These are phyloP conservation scores for Globisporangium nagaii DNA, from an alignment of 352 stramenopile species.

Conservation along the genomic window DNA sequence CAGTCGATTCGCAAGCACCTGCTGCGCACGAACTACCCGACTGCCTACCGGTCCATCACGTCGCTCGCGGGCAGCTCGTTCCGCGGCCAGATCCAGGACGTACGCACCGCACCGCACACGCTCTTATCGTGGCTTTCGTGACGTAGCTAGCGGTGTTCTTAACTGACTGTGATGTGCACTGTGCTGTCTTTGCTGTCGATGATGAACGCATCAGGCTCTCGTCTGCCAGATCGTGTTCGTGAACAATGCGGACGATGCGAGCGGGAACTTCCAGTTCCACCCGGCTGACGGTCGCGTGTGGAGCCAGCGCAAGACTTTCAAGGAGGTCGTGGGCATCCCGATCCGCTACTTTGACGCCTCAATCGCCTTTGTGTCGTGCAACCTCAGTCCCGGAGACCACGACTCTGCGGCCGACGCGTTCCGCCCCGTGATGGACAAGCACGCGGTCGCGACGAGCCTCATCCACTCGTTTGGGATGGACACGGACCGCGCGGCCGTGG, in stretches of 20 bases:
- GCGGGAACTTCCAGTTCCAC: conserved; percentile 75
- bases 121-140: too few relatives aligned
- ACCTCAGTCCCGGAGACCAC: conserved; percentile 28
- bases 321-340: conserved; percentile 72
- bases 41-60: conserved; percentile 70
- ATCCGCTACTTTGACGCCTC: conserved; percentile 82
- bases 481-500: conserved; percentile 57
- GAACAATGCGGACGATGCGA: conserved; percentile 76
- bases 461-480: conserved; percentile 83
- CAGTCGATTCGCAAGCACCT: conserved; percentile 66
- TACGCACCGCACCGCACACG: too few relatives aligned
- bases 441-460: conserved; percentile 50
- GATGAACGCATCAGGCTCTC: conserved; percentile 32
- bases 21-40: conserved; percentile 75
- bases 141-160: neutral
- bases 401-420: conserved; percentile 19
- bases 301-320: conserved; percentile 71
- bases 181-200: neutral
- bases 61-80: conserved; percentile 65
- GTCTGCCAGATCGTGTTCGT: conserved; percentile 86
- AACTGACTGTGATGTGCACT: neutral
- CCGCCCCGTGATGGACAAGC: conserved; percentile 36
- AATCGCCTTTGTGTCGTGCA: conserved; percentile 81
- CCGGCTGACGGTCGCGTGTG: conserved; percentile 59
- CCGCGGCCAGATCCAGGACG: conserved; percentile 56